Conservation (phyloP, 1,284 basidiomycete species). For the Tylopilus orsonianus region DNA sequence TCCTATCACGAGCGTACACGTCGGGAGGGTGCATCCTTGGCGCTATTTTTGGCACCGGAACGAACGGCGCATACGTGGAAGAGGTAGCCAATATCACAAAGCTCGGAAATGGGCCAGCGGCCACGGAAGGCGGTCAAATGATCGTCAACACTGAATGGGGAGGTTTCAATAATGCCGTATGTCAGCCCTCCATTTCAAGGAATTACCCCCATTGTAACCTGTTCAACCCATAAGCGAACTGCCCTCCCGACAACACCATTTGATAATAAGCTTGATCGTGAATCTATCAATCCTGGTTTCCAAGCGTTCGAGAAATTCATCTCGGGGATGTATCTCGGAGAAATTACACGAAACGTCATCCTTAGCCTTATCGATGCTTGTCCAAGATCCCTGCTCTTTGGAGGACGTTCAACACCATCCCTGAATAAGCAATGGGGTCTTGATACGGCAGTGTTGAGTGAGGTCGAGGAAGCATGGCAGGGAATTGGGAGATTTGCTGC, state of each 20-base stretch:
- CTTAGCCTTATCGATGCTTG: slow-evolving; percentile 83
- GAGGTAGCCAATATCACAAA: slow-evolving; percentile 84
- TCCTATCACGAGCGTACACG: slow-evolving; percentile 91
- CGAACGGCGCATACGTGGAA: slow-evolving; percentile 97
- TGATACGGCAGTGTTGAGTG: slow-evolving; percentile 91
- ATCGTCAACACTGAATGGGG: slow-evolving; percentile 99
- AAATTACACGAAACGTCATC: slow-evolving; percentile 86
- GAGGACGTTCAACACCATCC: slow-evolving; percentile 67
- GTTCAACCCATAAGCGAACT: slow-evolving; percentile 53
- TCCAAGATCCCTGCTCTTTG: slow-evolving; percentile 73
- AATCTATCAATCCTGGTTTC: slow-evolving; percentile 90
- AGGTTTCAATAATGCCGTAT: slow-evolving; percentile 86
- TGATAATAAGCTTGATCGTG: slow-evolving; percentile 91
- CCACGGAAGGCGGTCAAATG: slow-evolving; percentile 75
- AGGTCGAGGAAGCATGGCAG: slow-evolving; percentile 76
- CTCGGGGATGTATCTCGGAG: slow-evolving; percentile 98
- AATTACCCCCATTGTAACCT: slow-evolving; percentile 3
- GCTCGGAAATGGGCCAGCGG: slow-evolving; percentile 61
- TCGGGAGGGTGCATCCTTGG: slow-evolving; percentile 87
- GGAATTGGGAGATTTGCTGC: slow-evolving; percentile 33
- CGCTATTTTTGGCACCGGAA: slow-evolving; percentile 96
- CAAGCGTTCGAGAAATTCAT: slow-evolving; percentile 99
- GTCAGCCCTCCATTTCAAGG: slow-evolving; percentile 24
- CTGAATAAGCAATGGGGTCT: slow-evolving; percentile 93
- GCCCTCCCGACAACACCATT: slow-evolving; percentile 89